phyloP scores from a whole-genome alignment of 345 rosid genomes.

The Kandelia obovata region DNA sequence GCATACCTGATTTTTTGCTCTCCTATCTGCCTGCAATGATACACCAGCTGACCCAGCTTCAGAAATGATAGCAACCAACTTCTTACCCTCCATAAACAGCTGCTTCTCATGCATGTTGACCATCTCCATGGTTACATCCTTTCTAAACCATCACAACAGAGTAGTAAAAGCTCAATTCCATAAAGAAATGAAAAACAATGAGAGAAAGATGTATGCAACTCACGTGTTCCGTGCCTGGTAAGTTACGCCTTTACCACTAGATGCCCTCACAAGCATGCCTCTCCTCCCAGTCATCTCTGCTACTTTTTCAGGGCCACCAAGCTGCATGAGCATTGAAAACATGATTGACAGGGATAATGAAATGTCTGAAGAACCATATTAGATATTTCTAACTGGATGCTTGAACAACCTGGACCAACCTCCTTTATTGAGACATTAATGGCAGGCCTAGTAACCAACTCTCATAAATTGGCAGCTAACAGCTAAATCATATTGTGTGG shows the following conservation, averaged over 20 bases:
- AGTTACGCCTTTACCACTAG: slow-evolving; percentile 93
- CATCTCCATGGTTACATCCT: slow-evolving; percentile 97
- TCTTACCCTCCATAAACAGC: slow-evolving; percentile 97
- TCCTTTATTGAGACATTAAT: not conserved
- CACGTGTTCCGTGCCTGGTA: slow-evolving; percentile 96
- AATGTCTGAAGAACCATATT: not conserved
- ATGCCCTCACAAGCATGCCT: slow-evolving; percentile 98
- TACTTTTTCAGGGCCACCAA: slow-evolving; percentile 96
- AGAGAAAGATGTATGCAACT: slow-evolving; percentile 28
- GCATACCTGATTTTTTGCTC: slow-evolving; percentile 82
- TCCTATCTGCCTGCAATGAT: slow-evolving; percentile 96
- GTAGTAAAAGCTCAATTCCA: slow-evolving; percentile 19
- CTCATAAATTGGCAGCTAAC: not conserved
- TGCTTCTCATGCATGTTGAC: slow-evolving; percentile 99
- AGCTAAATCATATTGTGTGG: not conserved
- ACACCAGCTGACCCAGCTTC: slow-evolving; percentile 99
- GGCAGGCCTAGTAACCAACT: not conserved
- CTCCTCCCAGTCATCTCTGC: slow-evolving; percentile 99
- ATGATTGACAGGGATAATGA: slow-evolving; percentile 18
- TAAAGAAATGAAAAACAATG: slow-evolving; percentile 9
- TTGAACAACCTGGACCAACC: not conserved
- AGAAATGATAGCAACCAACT: slow-evolving; percentile 85
- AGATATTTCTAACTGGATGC: not conserved
- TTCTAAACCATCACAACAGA: slow-evolving; percentile 45
- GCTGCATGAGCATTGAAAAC: slow-evolving; percentile 45